These are phyloP conservation scores for Rusavskia elegans DNA, from an alignment of 495 filamentous ascomycete species.

Conservation along the genomic window DNA sequence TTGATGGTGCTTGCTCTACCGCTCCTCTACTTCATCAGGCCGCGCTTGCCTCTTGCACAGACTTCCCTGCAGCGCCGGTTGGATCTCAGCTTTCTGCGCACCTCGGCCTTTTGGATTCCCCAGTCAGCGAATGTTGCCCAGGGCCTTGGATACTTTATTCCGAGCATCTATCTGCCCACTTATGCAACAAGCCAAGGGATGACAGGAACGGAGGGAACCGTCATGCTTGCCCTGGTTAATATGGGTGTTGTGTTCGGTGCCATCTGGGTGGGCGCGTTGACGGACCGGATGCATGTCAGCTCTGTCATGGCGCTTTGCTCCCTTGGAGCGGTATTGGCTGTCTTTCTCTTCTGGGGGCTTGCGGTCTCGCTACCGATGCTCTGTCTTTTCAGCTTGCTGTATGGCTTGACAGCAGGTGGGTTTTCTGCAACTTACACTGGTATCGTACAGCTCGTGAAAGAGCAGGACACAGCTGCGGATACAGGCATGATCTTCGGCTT, in stretches of 20 bases:
- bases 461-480: constrained; percentile 29
- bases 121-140: constrained; percentile 42
- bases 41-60: constrained; percentile 33
- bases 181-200: constrained; percentile 36
- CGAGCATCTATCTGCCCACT: constrained; percentile 46
- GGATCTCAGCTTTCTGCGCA: constrained; percentile 31
- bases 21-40: constrained; percentile 39
- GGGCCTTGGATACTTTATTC: constrained; percentile 52
- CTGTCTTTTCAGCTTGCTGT: constrained; percentile 48
- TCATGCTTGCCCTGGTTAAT: constrained; percentile 42
- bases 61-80: constrained; percentile 20
- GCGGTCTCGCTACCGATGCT: constrained; percentile 35
- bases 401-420: constrained; percentile 54
- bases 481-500: constrained; percentile 47
- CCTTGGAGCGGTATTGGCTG: constrained; percentile 38
- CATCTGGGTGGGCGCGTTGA: constrained; percentile 41
- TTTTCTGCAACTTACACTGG: constrained; percentile 48
- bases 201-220: constrained; percentile 26
- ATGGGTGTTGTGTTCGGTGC: constrained; percentile 39
- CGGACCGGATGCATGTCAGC: constrained; percentile 43
- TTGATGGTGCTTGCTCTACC: constrained; percentile 30
- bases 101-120: constrained; percentile 36
- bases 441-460: constrained; percentile 38
- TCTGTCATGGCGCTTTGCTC: constrained; percentile 43
- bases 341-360: constrained; percentile 56